Conservation (phyloP, 208 protist genomes). For the Leishmania major region DNA sequence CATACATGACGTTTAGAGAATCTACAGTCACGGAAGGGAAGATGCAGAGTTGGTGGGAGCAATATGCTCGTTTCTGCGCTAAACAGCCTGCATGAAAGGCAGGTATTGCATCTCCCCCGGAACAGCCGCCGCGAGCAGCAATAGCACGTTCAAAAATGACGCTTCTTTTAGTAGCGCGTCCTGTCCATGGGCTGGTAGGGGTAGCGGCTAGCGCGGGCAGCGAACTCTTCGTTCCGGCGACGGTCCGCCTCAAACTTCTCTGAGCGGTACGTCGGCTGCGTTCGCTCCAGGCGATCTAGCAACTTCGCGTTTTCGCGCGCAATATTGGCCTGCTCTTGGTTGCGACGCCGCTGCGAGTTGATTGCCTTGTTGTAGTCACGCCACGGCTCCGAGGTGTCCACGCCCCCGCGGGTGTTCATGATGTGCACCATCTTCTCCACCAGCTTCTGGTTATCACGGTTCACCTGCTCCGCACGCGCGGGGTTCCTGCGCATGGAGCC, state of each 20-base stretch:
- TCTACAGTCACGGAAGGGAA: neutral
- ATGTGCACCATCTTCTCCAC: conserved; percentile 68
- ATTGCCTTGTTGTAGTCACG: conserved; percentile 42
- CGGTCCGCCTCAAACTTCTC: conserved; percentile 55
- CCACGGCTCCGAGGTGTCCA: conserved; percentile 76
- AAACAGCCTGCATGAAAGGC: too few species aligned
- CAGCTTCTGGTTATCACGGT: conserved; percentile 58
- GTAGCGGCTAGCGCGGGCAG: conserved; percentile 58
- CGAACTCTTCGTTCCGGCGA: conserved; percentile 54
- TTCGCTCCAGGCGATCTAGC: conserved; percentile 48
- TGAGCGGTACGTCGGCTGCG: conserved; percentile 47
- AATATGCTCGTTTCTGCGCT: too few species aligned
- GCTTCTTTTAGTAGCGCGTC: neutral
- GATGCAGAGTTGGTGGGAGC: neutral
- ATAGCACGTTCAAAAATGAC: neutral
- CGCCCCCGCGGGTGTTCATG: conserved; percentile 57
- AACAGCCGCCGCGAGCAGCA: neutral
- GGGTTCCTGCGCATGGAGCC: conserved; percentile 34
- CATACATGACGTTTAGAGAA: neutral
- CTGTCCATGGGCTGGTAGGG: conserved; percentile 48
- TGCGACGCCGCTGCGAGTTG: conserved; percentile 49
- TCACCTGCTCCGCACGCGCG: conserved; percentile 37
- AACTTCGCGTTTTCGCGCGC: conserved; percentile 58
- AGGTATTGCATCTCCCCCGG: neutral
- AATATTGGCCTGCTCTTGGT: conserved; percentile 38